A percentile compares a stretch with the other conserved stretches of the same genome.
These are phyloP conservation scores for Ambispora gerdemannii DNA, from an alignment of 192 early-diverging fungal species.

Conservation along the genomic window DNA sequence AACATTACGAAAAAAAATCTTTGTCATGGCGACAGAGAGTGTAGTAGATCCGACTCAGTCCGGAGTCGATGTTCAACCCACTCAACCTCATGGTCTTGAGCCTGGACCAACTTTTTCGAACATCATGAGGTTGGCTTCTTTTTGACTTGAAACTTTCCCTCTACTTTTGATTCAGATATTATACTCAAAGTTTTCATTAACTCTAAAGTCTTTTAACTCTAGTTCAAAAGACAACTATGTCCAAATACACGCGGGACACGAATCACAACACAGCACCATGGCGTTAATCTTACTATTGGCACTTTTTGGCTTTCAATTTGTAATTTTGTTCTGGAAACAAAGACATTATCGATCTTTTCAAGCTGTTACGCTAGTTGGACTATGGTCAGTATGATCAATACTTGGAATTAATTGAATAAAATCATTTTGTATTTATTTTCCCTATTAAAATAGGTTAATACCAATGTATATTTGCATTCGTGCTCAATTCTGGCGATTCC, in stretches of 20 bases:
- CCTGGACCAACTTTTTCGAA: neutral
- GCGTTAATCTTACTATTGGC: constrained; percentile 53
- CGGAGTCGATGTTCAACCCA: too few species aligned
- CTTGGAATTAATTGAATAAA: neutral
- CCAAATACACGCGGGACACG: constrained; percentile 45
- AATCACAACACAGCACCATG: constrained; percentile 55
- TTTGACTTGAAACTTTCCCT: neutral
- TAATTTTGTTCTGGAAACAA: constrained; percentile 59
- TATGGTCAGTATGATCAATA: constrained; percentile 45
- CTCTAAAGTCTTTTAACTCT: neutral
- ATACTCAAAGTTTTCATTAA: neutral
- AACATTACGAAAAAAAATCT: too few species aligned
- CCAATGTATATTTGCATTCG: constrained; percentile 26
- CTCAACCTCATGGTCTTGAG: too few species aligned
- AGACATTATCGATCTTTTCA: constrained; percentile 58
- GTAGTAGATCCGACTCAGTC: too few species aligned
- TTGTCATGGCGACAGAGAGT: too few species aligned
- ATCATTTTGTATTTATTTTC: neutral
- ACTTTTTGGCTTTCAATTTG: constrained; percentile 55
- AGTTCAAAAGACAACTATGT: constrained; percentile 35
- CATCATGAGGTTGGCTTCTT: too few species aligned
- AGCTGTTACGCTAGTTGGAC: constrained; percentile 46
- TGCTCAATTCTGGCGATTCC: constrained; percentile 26
- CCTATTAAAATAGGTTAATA: constrained; percentile 8
- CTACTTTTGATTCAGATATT: neutral